Conservation (phyloP, 164 flowering plant species). For the Cinnamomum micranthum region DNA sequence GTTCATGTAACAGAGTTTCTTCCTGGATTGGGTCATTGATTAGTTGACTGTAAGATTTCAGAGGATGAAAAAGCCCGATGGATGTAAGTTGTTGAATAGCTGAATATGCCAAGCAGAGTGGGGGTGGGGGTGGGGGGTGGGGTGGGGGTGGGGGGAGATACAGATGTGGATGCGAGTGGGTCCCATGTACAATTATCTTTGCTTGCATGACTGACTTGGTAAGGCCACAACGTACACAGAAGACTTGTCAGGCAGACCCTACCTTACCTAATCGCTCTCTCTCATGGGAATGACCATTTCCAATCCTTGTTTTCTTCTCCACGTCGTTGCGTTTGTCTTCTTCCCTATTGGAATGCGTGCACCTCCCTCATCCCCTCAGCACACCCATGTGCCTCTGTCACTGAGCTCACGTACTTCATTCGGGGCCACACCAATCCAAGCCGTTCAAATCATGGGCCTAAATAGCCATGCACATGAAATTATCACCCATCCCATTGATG, state of each 20-base stretch:
- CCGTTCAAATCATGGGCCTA: too few relatives aligned
- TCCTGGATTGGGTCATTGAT: too few relatives aligned
- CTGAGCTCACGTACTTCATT: background rate
- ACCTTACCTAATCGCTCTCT: background rate
- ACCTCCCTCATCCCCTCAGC: background rate
- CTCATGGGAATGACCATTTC: conserved; percentile 25
- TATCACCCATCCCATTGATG: too few relatives aligned
- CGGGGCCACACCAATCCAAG: background rate
- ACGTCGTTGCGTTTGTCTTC: background rate
- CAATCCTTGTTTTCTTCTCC: conserved; percentile 31
- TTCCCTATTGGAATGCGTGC: conserved; percentile 2
- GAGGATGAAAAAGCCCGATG: too few relatives aligned
- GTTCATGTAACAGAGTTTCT: too few relatives aligned
- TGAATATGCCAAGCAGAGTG: too few relatives aligned
- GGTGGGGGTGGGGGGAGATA: background rate
- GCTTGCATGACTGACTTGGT: background rate
- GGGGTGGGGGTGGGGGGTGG: too few relatives aligned
- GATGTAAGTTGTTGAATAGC: too few relatives aligned
- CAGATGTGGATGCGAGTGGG: conserved; percentile 5
- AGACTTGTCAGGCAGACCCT: conserved; percentile 1
- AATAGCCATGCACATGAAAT: too few relatives aligned
- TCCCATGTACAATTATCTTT: conserved; percentile 14
- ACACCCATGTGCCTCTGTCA: background rate
- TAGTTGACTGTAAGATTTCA: too few relatives aligned
- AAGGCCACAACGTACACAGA: background rate